Conservation (phyloP, 2,329 filamentous ascomycete species). For the Colletotrichum cereale region DNA sequence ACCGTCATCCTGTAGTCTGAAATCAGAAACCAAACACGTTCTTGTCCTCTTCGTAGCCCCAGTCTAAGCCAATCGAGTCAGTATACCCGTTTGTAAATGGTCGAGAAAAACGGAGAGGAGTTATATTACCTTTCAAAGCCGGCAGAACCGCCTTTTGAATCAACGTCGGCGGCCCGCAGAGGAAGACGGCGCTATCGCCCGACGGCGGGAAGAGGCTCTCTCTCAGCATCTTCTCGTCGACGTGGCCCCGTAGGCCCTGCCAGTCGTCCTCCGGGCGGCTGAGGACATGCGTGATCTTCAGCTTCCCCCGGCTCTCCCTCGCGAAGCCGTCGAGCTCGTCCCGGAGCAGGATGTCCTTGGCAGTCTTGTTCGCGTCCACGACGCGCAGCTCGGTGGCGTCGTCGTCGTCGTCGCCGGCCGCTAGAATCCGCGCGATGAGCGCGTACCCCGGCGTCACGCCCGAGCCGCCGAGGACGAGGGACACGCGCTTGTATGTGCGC, state of each 20-base stretch:
- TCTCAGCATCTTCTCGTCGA: slow-evolving; percentile 56
- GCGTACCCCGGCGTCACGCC: slow-evolving; percentile 66
- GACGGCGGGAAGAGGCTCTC: slow-evolving; percentile 56
- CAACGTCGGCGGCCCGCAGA: slow-evolving; percentile 64
- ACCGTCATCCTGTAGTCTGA: neutral
- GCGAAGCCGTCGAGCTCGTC: slow-evolving; percentile 57
- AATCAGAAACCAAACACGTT: slow-evolving; percentile 58
- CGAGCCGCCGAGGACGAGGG: slow-evolving; percentile 62
- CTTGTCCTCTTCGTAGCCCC: slow-evolving; percentile 59
- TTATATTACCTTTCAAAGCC: slow-evolving; percentile 52
- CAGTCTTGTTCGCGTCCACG: slow-evolving; percentile 61
- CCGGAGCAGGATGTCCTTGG: slow-evolving; percentile 60
- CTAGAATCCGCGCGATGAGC: slow-evolving; percentile 58
- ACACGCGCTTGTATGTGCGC: slow-evolving; percentile 57
- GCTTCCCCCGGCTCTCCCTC: slow-evolving; percentile 51
- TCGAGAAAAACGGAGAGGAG: neutral
- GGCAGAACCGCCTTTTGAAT: slow-evolving; percentile 65
- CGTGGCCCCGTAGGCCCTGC: slow-evolving; percentile 59
- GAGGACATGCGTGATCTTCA: slow-evolving; percentile 61
- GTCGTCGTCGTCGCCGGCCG: slow-evolving; percentile 47
- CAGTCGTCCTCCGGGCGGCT: slow-evolving; percentile 58
- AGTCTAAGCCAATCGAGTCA: slow-evolving; percentile 43
- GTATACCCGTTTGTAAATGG: neutral
- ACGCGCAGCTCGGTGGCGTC: slow-evolving; percentile 56
- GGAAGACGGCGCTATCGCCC: slow-evolving; percentile 56